Evolutionary conservation across 2,329 filamentous ascomycete species (phyloP), one percentile per base, ranked within the genome.

Genomic region (Diaporthe ampelina): DNA sequence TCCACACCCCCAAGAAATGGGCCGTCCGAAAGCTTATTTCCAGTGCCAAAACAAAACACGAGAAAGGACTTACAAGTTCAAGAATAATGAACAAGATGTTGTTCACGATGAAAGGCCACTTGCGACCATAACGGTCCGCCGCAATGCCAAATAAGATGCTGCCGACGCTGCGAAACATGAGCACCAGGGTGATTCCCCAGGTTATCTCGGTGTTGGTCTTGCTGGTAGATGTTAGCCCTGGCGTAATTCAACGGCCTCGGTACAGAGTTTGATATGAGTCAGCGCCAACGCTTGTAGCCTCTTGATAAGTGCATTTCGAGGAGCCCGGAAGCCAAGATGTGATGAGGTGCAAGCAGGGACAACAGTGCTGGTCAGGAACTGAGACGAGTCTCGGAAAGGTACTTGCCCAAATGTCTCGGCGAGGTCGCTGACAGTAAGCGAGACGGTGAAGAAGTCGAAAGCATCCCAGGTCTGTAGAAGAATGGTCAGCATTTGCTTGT

Each of bases 101-200:
- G 83, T 95, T 95, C 74, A 93, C 80, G 19, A 95, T 88, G 84
- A 95, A 94, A 1, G 93, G 93, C 92, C 93, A 94, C 79, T 90
- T 91, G 63, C 89, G 83, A 6, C 89, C 89, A 76, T 89, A 91
- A 48, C 88, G 85, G 81, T 91, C 89, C 26, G 86, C 83, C 0
- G 87, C 87, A 35, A 90, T 84, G 76, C 89, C 89, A 71, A 91
- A 91, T 13, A 86, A 26, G 57, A 90, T 81, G 6, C 88, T 87
- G 0, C 89, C 89, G 15, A 90, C 82, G 4, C 68, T 88, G 72
- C 90, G 87, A 76, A 91, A 86, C 88, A 92, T 91, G 69, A 92
- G 84, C 1, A 91, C 89, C n/a, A n/a, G n/a, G n/a, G n/a, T n/a
- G n/a, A 92, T 91, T 37, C 90, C 90, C 89, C 90, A 91, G 19